Percentiles rank a stretch among this genome's conserved stretches.
These are phyloP conservation scores for Macroventuria anomochaeta DNA, from an alignment of 2,329 filamentous ascomycete species.

Conservation along the genomic window DNA sequence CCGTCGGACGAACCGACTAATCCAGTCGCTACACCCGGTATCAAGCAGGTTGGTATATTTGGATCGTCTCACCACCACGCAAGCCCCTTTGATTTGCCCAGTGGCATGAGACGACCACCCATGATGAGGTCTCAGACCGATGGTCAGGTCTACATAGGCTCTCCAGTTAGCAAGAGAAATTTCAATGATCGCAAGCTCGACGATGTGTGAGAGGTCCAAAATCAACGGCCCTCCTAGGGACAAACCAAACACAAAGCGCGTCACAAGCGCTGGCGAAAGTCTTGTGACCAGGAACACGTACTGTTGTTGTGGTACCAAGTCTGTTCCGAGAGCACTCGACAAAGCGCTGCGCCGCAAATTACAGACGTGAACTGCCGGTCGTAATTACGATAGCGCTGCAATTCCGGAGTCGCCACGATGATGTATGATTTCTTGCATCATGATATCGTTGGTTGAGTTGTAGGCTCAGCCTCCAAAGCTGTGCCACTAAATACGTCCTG, in stretches of 20 bases:
- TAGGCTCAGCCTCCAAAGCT: background rate
- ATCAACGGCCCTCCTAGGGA: background rate
- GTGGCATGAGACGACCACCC: conserved; percentile 25
- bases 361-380: background rate
- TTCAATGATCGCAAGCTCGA: background rate
- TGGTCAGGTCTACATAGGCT: conserved; percentile 29
- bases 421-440: background rate
- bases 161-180: conserved; percentile 33
- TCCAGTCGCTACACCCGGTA: conserved; percentile 38
- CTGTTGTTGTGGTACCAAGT: background rate
- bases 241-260: background rate
- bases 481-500: background rate
- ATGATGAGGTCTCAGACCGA: conserved; percentile 27
- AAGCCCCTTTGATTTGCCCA: conserved; percentile 46
- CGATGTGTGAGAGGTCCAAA: background rate
- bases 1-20: conserved; percentile 20
- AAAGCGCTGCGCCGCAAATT: background rate
- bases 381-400: background rate
- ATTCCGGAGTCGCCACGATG: background rate
- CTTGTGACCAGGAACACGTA: background rate
- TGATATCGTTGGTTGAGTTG: background rate
- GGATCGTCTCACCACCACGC: conserved; percentile 34
- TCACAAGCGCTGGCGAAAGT: background rate
- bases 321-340: background rate
- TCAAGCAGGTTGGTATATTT: conserved; percentile 26